Conservation (phyloP, 148 eudicot genomes). For the Camellia japonica region DNA sequence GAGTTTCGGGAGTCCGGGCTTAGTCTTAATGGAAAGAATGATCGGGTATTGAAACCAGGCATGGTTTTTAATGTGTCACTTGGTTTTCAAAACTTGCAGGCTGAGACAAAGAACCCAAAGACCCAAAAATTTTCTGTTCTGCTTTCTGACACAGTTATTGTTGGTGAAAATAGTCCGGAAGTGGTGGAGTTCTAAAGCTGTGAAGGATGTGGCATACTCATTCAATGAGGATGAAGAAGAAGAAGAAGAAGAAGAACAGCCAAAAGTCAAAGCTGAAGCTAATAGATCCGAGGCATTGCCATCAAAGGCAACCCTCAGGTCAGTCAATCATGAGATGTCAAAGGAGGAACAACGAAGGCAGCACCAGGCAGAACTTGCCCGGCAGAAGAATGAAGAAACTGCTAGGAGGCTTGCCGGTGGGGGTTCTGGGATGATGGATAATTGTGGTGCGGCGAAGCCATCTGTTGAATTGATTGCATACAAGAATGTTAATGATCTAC, state of each 20-base stretch:
- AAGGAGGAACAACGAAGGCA: constrained; percentile 59
- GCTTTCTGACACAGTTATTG: constrained; percentile 51
- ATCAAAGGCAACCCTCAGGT: constrained; percentile 58
- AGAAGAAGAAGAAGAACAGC: constrained; percentile 39
- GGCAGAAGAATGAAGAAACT: constrained; percentile 71
- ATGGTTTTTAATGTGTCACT: constrained; percentile 59
- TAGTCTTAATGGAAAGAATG: constrained; percentile 53
- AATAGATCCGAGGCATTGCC: constrained; percentile 27
- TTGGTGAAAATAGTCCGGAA: constrained; percentile 34
- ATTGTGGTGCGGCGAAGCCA: constrained; percentile 33
- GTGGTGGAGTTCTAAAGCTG: constrained; percentile 48
- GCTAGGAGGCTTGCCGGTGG: constrained; percentile 66
- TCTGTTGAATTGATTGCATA: constrained; percentile 60
- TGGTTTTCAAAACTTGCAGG: constrained; percentile 58
- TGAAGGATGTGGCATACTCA: constrained; percentile 68
- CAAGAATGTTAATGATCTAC: constrained; percentile 60
- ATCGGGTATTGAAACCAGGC: constrained; percentile 44
- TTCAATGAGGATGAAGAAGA: constrained; percentile 64
- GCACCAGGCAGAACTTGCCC: constrained; percentile 72
- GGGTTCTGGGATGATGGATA: constrained; percentile 35
- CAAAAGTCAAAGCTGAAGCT: constrained; percentile 26
- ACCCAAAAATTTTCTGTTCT: constrained; percentile 48
- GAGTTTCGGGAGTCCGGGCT: constrained; percentile 64
- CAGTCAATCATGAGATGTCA: constrained; percentile 57
- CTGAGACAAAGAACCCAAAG: constrained; percentile 44